Conservation (phyloP, 495 filamentous ascomycete species). For the Podospora pseudoanserina region DNA sequence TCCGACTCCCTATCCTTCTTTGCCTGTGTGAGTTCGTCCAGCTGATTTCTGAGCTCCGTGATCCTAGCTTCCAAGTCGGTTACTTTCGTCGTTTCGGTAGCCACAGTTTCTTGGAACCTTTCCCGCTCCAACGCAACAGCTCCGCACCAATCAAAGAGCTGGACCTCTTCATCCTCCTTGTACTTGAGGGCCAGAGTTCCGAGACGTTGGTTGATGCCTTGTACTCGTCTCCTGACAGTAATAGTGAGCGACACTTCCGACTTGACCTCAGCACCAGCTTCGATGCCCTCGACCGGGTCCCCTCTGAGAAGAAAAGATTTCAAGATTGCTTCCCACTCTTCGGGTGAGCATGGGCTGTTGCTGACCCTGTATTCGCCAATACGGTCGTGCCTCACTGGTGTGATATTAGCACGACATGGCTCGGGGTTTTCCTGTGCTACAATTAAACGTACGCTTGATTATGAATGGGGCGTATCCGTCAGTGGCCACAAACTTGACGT, state of each 20-base stretch:
- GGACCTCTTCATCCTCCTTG: conserved; percentile 61
- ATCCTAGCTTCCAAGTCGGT: conserved; percentile 46
- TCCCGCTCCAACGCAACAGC: conserved; percentile 32
- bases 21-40: conserved; percentile 61
- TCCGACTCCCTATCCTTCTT: conserved; percentile 67
- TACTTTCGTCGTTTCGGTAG: conserved; percentile 43
- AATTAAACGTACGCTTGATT: conserved; percentile 47
- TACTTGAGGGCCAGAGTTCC: conserved; percentile 60
- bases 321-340: conserved; percentile 47
- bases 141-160: conserved; percentile 71
- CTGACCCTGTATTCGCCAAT: conserved; percentile 26
- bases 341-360: conserved; percentile 35
- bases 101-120: conserved; percentile 39
- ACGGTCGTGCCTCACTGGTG: conserved; percentile 34
- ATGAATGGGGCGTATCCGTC: conserved; percentile 62
- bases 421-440: not conserved
- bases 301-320: conserved; percentile 35
- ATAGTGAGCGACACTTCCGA: conserved; percentile 36
- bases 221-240: conserved; percentile 43
- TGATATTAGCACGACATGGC: not conserved
- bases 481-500: conserved; percentile 64
- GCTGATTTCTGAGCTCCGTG: conserved; percentile 49
- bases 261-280: conserved; percentile 41
- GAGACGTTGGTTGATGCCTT: conserved; percentile 62
- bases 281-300: conserved; percentile 37